Evolutionary conservation across 352 stramenopile species (phyloP).

Genomic region (Globisporangium polare): DNA sequence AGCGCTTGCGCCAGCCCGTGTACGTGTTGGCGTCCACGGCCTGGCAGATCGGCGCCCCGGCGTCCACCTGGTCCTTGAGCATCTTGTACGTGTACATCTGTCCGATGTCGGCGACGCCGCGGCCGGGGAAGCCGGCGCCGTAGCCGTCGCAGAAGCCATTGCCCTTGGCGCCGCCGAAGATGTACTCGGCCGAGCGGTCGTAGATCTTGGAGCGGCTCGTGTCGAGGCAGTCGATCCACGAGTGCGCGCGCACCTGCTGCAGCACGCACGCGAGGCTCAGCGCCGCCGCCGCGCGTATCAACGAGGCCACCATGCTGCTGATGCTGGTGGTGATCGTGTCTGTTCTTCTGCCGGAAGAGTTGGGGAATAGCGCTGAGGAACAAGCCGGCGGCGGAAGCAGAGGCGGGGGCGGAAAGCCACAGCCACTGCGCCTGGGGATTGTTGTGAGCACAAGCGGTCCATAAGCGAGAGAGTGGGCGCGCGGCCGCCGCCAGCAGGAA

Average conservation of each 20-base stretch:
- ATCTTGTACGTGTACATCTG: constrained; percentile 64
- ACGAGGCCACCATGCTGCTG: constrained; percentile 1
- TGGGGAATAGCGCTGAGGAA: constrained; percentile 1
- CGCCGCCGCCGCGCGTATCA: constrained; percentile 1
- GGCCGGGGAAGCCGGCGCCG: constrained; percentile 51
- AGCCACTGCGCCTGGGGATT: background rate
- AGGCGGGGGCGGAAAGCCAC: background rate
- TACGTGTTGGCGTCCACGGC: constrained; percentile 49
- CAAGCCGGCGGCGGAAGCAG: background rate
- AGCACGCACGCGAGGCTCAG: constrained; percentile 9
- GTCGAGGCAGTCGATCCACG: constrained; percentile 78
- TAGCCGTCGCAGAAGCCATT: constrained; percentile 75
- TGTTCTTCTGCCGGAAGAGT: background rate
- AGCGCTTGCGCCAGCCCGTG: constrained; percentile 49
- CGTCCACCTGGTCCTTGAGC: constrained; percentile 58
- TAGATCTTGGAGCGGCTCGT: constrained; percentile 61
- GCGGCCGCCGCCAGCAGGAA: constrained; percentile 10
- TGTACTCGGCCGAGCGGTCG: constrained; percentile 57
- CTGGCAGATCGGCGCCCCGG: constrained; percentile 40
- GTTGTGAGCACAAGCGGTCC: background rate
- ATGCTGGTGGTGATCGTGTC: background rate
- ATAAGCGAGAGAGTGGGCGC: constrained; percentile 2
- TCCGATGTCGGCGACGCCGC: constrained; percentile 46
- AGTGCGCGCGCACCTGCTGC: constrained; percentile 34
- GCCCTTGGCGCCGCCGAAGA: constrained; percentile 52